Percentiles rank a stretch among this genome's conserved stretches.
Evolutionary conservation across 2,329 filamentous ascomycete species (phyloP).

Genomic region (Massarina eburnea): DNA sequence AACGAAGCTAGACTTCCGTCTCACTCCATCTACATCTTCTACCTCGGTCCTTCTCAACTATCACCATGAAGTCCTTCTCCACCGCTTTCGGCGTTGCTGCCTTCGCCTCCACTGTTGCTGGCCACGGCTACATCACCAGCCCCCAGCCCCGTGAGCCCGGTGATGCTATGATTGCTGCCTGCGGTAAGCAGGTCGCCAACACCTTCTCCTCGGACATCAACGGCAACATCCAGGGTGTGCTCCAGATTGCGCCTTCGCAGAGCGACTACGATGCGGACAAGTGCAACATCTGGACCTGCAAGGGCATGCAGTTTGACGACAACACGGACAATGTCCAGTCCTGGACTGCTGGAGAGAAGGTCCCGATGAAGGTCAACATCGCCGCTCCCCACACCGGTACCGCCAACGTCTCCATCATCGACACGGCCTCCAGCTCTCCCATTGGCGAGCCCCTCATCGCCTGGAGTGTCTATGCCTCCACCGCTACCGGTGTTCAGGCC

Average conservation of each 20-base stretch:
- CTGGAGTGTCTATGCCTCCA: slow-evolving; percentile 59
- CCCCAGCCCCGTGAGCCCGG: slow-evolving; percentile 56
- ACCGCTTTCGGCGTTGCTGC: slow-evolving; percentile 46
- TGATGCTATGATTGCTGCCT: slow-evolving; percentile 53
- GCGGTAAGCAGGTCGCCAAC: slow-evolving; percentile 57
- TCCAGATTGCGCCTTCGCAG: slow-evolving; percentile 53
- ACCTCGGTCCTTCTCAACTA: slow-evolving; percentile 15
- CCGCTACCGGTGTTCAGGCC: slow-evolving; percentile 43
- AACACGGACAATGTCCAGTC: slow-evolving; percentile 55
- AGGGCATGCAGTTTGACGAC: slow-evolving; percentile 60
- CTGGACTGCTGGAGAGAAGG: slow-evolving; percentile 54
- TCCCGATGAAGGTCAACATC: slow-evolving; percentile 52
- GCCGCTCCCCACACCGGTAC: slow-evolving; percentile 57
- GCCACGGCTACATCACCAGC: slow-evolving; percentile 56
- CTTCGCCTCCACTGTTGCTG: slow-evolving; percentile 51
- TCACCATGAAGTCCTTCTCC: slow-evolving; percentile 48
- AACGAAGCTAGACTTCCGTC: slow-evolving; percentile 37
- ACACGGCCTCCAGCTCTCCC: slow-evolving; percentile 54
- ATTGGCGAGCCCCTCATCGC: slow-evolving; percentile 57
- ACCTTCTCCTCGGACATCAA: slow-evolving; percentile 57
- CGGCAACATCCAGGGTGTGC: slow-evolving; percentile 59
- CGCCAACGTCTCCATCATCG: slow-evolving; percentile 62
- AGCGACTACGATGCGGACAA: slow-evolving; percentile 49
- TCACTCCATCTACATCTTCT: slow-evolving; percentile 19
- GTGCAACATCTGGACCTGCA: slow-evolving; percentile 60